Evolutionary conservation across 495 filamentous ascomycete genomes (phyloP).

Genomic region (Penicillium steckii): DNA sequence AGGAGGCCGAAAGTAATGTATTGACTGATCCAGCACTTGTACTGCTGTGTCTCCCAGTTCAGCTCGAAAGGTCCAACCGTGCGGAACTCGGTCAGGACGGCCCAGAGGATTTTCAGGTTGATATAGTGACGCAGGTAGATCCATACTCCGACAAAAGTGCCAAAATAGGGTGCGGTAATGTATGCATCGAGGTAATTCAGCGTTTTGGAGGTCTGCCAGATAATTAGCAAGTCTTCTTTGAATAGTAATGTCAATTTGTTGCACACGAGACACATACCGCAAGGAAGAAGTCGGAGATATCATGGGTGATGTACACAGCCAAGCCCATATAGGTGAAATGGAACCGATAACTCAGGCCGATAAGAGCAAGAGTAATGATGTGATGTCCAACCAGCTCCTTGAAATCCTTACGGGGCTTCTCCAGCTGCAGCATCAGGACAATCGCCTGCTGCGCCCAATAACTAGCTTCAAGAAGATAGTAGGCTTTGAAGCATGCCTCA

Average conservation of each 20-base stretch:
- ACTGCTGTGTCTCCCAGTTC: constrained; percentile 80
- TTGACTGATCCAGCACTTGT: constrained; percentile 78
- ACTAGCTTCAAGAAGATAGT: constrained; percentile 91
- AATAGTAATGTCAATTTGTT: background rate
- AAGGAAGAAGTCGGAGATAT: constrained; percentile 95
- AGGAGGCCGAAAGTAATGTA: constrained; percentile 70
- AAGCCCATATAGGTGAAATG: constrained; percentile 99
- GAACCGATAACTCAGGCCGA: constrained; percentile 88
- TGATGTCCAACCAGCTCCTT: constrained; percentile 94
- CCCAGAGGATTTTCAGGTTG: constrained; percentile 84
- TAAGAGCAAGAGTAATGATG: constrained; percentile 86
- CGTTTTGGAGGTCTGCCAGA: constrained; percentile 77
- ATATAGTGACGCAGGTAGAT: constrained; percentile 89
- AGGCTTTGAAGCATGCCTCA: constrained; percentile 88
- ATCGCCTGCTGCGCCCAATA: constrained; percentile 98
- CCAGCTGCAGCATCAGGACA: constrained; percentile 82
- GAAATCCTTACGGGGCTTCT: constrained; percentile 96
- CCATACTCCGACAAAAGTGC: constrained; percentile 80
- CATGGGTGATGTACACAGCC: constrained; percentile 94
- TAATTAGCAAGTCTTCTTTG: background rate
- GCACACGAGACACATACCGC: constrained; percentile 65
- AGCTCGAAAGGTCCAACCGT: constrained; percentile 86
- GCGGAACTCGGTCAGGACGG: constrained; percentile 81
- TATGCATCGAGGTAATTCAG: constrained; percentile 87
- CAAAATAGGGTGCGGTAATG: constrained; percentile 80